Evolutionary conservation across 345 rosid genomes (phyloP).

Genomic region (Atalantia buxifolia): DNA sequence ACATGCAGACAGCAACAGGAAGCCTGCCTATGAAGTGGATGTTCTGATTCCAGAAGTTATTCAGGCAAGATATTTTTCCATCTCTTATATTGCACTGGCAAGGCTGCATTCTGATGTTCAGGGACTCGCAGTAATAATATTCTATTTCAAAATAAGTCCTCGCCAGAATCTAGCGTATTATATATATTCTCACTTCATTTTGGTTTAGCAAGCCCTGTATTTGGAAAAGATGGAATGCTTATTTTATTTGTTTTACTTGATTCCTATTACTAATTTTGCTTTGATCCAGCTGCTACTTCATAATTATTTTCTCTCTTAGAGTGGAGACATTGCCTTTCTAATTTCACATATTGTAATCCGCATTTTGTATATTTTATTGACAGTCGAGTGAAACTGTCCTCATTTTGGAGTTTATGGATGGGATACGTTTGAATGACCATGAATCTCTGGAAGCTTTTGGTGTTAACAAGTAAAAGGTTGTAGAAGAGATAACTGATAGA

Average conservation of each 20-base stretch:
- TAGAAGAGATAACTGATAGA: slow-evolving; percentile 68
- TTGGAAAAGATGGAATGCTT: background rate
- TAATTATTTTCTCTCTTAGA: background rate
- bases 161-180: background rate
- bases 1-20: slow-evolving; percentile 28
- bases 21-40: slow-evolving; percentile 48
- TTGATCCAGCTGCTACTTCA: background rate
- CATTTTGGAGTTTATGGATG: slow-evolving; percentile 93
- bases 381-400: slow-evolving; percentile 88
- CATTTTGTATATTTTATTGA: slow-evolving; percentile 24
- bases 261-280: background rate
- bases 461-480: slow-evolving; percentile 70
- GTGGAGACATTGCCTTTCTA: background rate
- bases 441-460: slow-evolving; percentile 71
- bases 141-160: background rate
- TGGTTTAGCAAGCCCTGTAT: background rate
- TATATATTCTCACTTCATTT: background rate
- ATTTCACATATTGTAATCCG: slow-evolving; percentile 5
- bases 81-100: slow-evolving; percentile 4
- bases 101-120: background rate
- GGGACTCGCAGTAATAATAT: background rate
- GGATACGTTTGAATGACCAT: slow-evolving; percentile 82
- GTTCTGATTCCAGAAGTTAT: slow-evolving; percentile 92
- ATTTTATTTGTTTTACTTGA: background rate
- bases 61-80: slow-evolving; percentile 50